Conservation (phyloP, 768 basidiomycete genomes). For the Amyloporia xantha region DNA sequence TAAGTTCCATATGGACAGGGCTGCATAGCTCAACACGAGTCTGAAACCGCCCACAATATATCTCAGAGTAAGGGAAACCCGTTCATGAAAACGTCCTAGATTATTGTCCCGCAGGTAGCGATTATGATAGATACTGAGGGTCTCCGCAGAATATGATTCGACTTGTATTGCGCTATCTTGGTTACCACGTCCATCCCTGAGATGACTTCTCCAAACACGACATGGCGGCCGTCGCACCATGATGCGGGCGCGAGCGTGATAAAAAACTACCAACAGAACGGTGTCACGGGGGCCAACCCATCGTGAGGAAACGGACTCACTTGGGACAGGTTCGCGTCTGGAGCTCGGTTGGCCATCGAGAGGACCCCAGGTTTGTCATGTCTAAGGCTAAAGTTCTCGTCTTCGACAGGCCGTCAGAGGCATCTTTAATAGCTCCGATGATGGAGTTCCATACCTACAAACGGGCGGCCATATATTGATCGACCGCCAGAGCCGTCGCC, state of each 20-base stretch:
- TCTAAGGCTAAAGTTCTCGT: constrained; percentile 32
- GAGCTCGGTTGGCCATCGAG: constrained; percentile 47
- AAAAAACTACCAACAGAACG: constrained; percentile 27
- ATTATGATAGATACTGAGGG: constrained; percentile 24
- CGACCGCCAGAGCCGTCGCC: constrained; percentile 30
- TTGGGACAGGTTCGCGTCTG: constrained; percentile 45
- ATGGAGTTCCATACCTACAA: constrained; percentile 19
- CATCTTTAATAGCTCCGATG: neutral
- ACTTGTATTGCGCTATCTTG: constrained; percentile 26
- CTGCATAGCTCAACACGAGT: no score
- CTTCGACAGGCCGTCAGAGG: constrained; percentile 12
- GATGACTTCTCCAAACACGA: constrained; percentile 37
- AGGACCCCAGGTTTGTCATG: constrained; percentile 36
- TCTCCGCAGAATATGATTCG: constrained; percentile 23
- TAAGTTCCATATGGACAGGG: no score
- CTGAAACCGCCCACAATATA: no score
- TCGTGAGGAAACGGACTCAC: constrained; percentile 17
- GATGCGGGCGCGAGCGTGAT: constrained; percentile 30
- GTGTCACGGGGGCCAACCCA: neutral
- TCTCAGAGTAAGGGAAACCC: no score
- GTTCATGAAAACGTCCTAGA: no score
- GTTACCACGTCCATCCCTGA: constrained; percentile 34
- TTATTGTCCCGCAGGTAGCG: constrained; percentile 12
- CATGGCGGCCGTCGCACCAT: constrained; percentile 38
- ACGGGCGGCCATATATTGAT: constrained; percentile 32